Percentiles rank a stretch among this genome's conserved stretches.
Conservation (phyloP, 176 grass and related monocot genomes). For the bread wheat (Triticum aestivum) region DNA sequence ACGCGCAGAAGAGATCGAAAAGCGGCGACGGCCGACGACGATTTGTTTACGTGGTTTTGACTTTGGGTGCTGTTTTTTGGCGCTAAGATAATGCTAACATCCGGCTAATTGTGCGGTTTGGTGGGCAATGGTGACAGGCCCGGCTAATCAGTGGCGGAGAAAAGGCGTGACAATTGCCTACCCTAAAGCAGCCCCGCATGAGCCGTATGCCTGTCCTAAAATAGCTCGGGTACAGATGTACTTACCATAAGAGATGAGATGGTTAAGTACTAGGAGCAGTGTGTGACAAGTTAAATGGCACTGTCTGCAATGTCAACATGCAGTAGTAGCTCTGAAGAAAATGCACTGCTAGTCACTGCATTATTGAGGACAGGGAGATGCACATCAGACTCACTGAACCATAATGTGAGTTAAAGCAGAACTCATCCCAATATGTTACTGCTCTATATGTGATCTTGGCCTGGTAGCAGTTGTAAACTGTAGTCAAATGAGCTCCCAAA, state of each 20-base stretch:
- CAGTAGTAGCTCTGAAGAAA: not conserved
- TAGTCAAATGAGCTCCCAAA: not conserved
- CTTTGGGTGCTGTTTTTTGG: conserved; percentile 38
- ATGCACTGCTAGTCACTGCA: not conserved
- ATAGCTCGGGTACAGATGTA: conserved; percentile 15
- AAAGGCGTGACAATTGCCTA: conserved; percentile 36
- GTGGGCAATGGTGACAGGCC: conserved; percentile 29
- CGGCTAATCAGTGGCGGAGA: conserved; percentile 52
- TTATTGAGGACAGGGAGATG: not conserved
- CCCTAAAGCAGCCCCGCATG: conserved; percentile 45
- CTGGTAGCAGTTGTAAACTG: not conserved
- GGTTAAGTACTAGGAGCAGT: not conserved
- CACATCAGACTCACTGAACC: not conserved
- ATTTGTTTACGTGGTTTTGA: conserved; percentile 65
- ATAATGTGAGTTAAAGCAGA: not conserved
- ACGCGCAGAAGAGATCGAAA: conserved; percentile 40
- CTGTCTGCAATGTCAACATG: not conserved
- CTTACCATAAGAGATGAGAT: not conserved
- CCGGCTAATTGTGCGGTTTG: conserved; percentile 53
- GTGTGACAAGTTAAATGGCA: not conserved
- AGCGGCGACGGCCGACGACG: conserved; percentile 14
- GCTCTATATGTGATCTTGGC: not conserved
- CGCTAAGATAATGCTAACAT: conserved; percentile 28
- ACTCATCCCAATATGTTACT: not conserved
- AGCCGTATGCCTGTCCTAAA: conserved; percentile 43